These are phyloP conservation scores for Karstenula rhodostoma DNA, from an alignment of 2,329 filamentous ascomycete species.

Conservation along the genomic window DNA sequence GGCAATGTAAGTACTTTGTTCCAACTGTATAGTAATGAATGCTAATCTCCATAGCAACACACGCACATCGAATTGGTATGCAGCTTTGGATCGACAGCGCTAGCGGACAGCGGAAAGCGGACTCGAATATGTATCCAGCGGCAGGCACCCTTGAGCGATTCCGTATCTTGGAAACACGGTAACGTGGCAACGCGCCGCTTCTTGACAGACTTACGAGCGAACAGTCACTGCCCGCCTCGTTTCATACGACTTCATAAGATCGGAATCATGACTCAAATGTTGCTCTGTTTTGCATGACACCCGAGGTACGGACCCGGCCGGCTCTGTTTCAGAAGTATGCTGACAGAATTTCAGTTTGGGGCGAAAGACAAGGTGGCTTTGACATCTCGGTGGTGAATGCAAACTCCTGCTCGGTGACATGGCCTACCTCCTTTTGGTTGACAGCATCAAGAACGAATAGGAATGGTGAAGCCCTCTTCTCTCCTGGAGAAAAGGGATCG, in stretches of 20 bases:
- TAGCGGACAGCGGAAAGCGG: no score
- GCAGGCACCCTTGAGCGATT: no score
- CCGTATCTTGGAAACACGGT: not conserved
- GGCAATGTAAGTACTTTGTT: not conserved
- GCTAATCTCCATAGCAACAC: not conserved
- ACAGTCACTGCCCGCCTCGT: not conserved
- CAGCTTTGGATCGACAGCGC: not conserved
- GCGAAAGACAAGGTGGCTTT: not conserved
- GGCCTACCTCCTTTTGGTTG: not conserved
- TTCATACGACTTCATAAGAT: not conserved
- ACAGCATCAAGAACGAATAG: not conserved
- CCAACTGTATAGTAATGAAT: no score
- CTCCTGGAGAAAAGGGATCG: not conserved
- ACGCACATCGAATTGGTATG: not conserved
- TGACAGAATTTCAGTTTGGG: not conserved
- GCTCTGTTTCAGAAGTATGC: not conserved
- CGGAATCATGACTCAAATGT: not conserved
- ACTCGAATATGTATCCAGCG: no score
- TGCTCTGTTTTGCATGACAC: not conserved
- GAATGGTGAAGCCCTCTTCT: not conserved
- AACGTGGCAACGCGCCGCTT: not conserved
- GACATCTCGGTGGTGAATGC: not conserved
- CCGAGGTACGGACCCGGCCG: not conserved
- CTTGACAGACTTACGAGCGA: not conserved
- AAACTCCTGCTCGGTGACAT: not conserved